Conservation (phyloP, 495 filamentous ascomycete species). For the Entonaema liquescens region DNA sequence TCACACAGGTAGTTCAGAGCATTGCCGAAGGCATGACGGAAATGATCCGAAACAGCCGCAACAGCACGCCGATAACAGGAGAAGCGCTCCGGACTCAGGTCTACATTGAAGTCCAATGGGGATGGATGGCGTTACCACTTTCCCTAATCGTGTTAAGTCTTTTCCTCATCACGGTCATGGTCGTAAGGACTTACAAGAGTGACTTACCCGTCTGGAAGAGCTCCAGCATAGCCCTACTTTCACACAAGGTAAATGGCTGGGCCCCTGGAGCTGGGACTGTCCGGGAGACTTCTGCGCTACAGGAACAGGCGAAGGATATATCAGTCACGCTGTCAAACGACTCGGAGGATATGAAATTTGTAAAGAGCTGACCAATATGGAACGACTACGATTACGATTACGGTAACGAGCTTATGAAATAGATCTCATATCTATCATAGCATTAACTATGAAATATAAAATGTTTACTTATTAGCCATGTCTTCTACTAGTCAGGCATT, state of each 20-base stretch:
- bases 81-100: neutral
- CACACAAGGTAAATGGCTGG: slow-evolving; percentile 3
- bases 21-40: slow-evolving; percentile 4
- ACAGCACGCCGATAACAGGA: neutral
- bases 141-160: neutral
- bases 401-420: too few relatives aligned
- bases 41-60: slow-evolving; percentile 3
- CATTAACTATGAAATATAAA: too few relatives aligned
- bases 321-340: neutral
- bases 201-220: slow-evolving; percentile 8
- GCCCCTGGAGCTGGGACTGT: neutral
- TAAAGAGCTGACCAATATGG: neutral
- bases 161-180: neutral
- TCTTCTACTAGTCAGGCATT: too few relatives aligned
- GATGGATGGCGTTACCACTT: neutral
- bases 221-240: neutral
- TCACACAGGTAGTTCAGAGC: neutral
- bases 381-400: too few relatives aligned
- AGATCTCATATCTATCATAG: too few relatives aligned
- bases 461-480: too few relatives aligned
- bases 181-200: neutral
- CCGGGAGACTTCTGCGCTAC: neutral
- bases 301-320: slow-evolving; percentile 3
- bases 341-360: neutral
- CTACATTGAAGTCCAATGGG: slow-evolving; percentile 7